Conservation (phyloP, 2,329 filamentous ascomycete genomes). For the Cyphellophora europaea region DNA sequence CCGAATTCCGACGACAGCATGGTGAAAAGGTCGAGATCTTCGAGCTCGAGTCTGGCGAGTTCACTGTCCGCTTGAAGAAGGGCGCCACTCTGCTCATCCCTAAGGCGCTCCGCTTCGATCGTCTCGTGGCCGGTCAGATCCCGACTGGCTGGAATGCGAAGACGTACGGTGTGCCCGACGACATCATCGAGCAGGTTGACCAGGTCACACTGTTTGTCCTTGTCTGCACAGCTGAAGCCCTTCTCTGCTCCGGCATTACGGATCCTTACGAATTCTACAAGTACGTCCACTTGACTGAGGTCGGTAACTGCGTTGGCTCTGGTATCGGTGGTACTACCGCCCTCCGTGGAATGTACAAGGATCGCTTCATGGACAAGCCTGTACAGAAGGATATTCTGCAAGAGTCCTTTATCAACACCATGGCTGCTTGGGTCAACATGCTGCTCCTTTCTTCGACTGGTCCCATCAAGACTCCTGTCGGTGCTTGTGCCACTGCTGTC, state of each 20-base stretch:
- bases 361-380: constrained; percentile 91
- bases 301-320: constrained; percentile 96
- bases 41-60: constrained; percentile 91
- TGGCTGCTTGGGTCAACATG: constrained; percentile 99
- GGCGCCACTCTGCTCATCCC: constrained; percentile 90
- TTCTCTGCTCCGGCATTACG: constrained; percentile 88
- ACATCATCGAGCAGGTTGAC: constrained; percentile 96
- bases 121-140: constrained; percentile 92
- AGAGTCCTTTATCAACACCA: constrained; percentile 99
- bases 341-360: constrained; percentile 95
- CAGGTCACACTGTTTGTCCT: constrained; percentile 93
- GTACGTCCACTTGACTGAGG: constrained; percentile 95
- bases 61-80: constrained; percentile 89
- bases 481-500: constrained; percentile 92
- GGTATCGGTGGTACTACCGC: constrained; percentile 94
- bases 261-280: constrained; percentile 99
- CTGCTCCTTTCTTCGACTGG: constrained; percentile 91
- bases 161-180: constrained; percentile 90
- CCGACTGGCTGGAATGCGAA: constrained; percentile 96
- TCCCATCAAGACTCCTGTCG: constrained; percentile 96
- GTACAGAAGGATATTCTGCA: constrained; percentile 98
- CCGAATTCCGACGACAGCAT: constrained; percentile 95
- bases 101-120: constrained; percentile 94
- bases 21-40: constrained; percentile 97
- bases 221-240: constrained; percentile 83